phyloP scores from a whole-genome alignment of 768 basidiomycete genomes.

The Tephrocybe sp. region DNA sequence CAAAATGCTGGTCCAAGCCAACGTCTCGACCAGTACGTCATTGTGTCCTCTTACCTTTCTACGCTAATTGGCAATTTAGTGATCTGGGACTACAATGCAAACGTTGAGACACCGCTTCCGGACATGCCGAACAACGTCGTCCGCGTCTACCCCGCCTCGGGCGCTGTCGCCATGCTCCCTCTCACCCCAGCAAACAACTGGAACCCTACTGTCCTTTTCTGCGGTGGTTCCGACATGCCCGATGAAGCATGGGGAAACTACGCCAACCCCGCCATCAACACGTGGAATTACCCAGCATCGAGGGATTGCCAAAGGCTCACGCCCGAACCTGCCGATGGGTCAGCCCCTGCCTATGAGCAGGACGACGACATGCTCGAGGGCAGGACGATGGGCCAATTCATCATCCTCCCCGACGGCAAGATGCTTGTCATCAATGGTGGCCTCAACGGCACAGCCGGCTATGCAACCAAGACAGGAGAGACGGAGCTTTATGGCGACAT shows the following conservation, averaged over 20 bases:
- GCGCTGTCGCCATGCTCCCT: conserved; percentile 87
- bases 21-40: conserved; percentile 68
- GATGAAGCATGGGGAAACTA: conserved; percentile 78
- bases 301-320: conserved; percentile 83
- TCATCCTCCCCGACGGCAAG: conserved; percentile 76
- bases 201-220: conserved; percentile 83
- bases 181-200: conserved; percentile 90
- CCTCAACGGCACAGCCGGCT: conserved; percentile 83
- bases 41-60: neutral
- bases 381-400: conserved; percentile 92
- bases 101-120: conserved; percentile 64
- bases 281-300: conserved; percentile 71
- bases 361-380: conserved; percentile 78
- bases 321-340: conserved; percentile 77
- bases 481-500: conserved; percentile 47
- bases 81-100: conserved; percentile 54
- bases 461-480: conserved; percentile 49
- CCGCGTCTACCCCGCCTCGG: conserved; percentile 89
- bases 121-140: conserved; percentile 73
- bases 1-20: conserved; percentile 81
- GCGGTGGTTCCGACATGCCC: conserved; percentile 84
- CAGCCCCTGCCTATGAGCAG: conserved; percentile 55
- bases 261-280: conserved; percentile 70
- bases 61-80: conserved; percentile 21
- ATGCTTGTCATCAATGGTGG: conserved; percentile 83